These are phyloP conservation scores for Phytophthora lateralis DNA, from an alignment of 352 stramenopile genomes.

Conservation along the genomic window DNA sequence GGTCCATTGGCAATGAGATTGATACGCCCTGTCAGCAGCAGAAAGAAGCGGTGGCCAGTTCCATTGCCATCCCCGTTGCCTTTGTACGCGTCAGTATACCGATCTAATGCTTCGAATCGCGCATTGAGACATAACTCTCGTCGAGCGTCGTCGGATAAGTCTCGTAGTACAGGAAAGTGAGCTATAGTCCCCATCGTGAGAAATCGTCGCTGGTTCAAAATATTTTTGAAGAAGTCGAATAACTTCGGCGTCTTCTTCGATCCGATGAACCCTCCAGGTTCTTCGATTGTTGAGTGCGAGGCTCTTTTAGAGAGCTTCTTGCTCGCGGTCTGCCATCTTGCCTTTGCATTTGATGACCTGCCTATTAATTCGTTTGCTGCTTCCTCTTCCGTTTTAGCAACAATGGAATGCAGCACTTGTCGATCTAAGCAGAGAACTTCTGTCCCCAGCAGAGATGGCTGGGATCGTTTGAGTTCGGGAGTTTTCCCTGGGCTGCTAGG, in stretches of 20 bases:
- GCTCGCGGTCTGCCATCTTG: constrained; percentile 59
- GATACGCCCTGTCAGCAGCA: constrained; percentile 56
- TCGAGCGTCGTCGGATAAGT: constrained; percentile 44
- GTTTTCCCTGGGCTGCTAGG: not conserved
- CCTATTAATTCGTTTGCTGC: constrained; percentile 46
- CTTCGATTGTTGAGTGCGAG: constrained; percentile 17
- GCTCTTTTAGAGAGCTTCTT: constrained; percentile 34
- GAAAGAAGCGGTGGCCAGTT: constrained; percentile 43
- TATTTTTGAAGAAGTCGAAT: constrained; percentile 70
- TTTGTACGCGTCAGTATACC: constrained; percentile 51
- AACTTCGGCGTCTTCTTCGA: constrained; percentile 49
- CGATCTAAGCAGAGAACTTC: constrained; percentile 56
- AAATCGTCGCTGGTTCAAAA: constrained; percentile 68
- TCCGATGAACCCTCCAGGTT: not conserved
- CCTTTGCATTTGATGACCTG: constrained; percentile 39
- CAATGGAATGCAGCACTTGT: constrained; percentile 35
- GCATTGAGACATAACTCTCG: constrained; percentile 53
- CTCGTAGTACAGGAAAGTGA: constrained; percentile 51
- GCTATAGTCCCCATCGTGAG: constrained; percentile 61
- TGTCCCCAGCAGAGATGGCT: not conserved
- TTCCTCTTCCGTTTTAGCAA: constrained; percentile 57
- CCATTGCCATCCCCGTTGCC: constrained; percentile 32
- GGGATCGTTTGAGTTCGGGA: not conserved
- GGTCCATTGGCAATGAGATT: constrained; percentile 41
- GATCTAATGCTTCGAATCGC: constrained; percentile 63